phyloP scores from a whole-genome alignment of 164 flowering plant species.

The Euptelea pleiosperma region DNA sequence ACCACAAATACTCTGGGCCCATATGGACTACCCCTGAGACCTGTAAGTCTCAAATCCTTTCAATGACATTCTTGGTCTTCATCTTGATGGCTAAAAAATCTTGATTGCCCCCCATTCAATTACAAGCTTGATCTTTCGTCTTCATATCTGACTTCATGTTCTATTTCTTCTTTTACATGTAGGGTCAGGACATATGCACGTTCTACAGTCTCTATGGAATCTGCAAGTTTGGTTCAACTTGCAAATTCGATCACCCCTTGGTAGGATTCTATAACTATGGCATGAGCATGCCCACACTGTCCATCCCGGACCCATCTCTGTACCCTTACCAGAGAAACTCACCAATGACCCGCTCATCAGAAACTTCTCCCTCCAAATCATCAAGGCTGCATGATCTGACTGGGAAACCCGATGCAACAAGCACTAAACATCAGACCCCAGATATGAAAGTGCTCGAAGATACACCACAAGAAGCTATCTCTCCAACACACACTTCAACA shows the following conservation, averaged over 20 bases:
- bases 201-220: conserved; percentile 30
- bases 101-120: neutral
- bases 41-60: conserved; percentile 43
- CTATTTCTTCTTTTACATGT: neutral
- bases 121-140: neutral
- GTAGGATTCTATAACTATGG: conserved; percentile 36
- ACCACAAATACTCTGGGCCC: conserved; percentile 39
- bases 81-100: neutral
- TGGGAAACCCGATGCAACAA: conserved; percentile 20
- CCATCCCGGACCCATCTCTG: conserved; percentile 32
- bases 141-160: conserved; percentile 1
- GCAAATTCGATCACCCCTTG: conserved; percentile 72
- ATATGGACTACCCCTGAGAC: conserved; percentile 68
- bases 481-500: conserved; percentile 17
- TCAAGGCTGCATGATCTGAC: conserved; percentile 15
- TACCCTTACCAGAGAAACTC: conserved; percentile 34
- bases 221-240: conserved; percentile 66
- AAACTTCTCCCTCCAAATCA: conserved; percentile 25
- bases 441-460: conserved; percentile 12
- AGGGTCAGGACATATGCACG: conserved; percentile 30
- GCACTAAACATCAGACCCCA: conserved; percentile 12
- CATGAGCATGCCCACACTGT: conserved; percentile 31
- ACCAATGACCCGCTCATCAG: conserved; percentile 14
- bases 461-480: conserved; percentile 11
- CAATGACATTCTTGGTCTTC: neutral